These are phyloP conservation scores for Acacia crassicarpa DNA, from an alignment of 306 rosid species.

Conservation along the genomic window DNA sequence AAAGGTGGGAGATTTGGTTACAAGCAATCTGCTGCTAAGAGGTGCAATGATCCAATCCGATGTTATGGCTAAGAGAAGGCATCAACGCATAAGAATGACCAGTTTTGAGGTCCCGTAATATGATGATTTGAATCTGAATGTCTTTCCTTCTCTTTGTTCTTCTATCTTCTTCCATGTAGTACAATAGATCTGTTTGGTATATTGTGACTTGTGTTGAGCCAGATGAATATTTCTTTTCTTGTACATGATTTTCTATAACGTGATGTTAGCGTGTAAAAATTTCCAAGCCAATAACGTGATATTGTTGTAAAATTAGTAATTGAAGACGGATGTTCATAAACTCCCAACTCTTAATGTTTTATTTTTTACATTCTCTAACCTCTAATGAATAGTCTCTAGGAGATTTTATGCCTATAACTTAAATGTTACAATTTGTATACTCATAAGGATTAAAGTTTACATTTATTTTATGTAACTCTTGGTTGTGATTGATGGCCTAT, in stretches of 20 bases:
- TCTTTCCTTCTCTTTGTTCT: not conserved
- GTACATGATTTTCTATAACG: not conserved
- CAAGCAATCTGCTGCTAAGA: constrained; percentile 73
- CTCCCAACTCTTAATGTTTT: no score
- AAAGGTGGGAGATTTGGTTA: constrained; percentile 91
- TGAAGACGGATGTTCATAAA: no score
- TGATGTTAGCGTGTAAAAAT: not conserved
- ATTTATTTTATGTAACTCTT: no score
- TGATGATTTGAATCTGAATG: not conserved
- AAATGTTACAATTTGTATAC: no score
- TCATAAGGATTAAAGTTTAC: no score
- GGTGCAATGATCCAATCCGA: constrained; percentile 88
- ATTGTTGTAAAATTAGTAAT: no score
- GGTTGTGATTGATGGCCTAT: no score
- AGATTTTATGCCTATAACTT: no score
- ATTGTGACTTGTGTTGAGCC: not conserved
- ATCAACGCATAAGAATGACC: not conserved
- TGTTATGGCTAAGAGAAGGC: constrained; percentile 67
- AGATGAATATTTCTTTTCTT: not conserved
- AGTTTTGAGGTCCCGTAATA: not conserved
- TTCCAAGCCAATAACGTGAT: not conserved
- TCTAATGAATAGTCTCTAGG: no score
- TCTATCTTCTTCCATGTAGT: not conserved
- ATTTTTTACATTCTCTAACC: no score
- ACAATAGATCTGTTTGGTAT: not conserved